phyloP scores from a whole-genome alignment of 805 yeast genomes.

The Candida boidinii region DNA sequence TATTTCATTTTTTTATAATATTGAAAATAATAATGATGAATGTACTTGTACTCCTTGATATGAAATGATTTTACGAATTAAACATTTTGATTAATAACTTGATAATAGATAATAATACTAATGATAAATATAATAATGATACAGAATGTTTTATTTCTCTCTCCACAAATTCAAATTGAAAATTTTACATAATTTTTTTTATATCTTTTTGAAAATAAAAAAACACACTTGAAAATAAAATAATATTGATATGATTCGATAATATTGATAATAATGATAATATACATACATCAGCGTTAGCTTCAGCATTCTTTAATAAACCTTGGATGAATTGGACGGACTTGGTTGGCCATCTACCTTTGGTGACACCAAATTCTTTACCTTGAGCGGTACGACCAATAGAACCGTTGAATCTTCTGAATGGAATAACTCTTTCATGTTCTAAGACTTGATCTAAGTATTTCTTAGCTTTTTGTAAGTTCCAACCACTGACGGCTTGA shows the following conservation, averaged over 20 bases:
- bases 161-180: no score
- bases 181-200: neutral
- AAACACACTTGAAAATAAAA: no score
- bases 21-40: no score
- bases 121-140: no score
- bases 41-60: no score
- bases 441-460: slow-evolving; percentile 95
- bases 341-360: slow-evolving; percentile 99
- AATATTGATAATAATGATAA: no score
- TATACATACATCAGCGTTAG: slow-evolving; percentile 86
- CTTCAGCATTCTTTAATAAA: slow-evolving; percentile 93
- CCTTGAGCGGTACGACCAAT: slow-evolving; percentile 99
- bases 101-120: no score
- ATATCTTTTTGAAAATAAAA: slow-evolving; percentile 1
- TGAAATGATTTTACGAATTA: no score
- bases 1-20: no score
- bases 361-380: slow-evolving; percentile 99
- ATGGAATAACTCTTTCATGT: slow-evolving; percentile 99
- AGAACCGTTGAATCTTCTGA: slow-evolving; percentile 95
- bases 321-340: slow-evolving; percentile 93
- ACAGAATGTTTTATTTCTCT: no score
- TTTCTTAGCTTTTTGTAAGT: slow-evolving; percentile 88
- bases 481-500: slow-evolving; percentile 98
- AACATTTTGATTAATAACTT: no score
- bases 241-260: neutral